Base-by-base conservation (phyloP, 169 alveolate species). In the Pseudocohnilembus persalinus region DNA sequence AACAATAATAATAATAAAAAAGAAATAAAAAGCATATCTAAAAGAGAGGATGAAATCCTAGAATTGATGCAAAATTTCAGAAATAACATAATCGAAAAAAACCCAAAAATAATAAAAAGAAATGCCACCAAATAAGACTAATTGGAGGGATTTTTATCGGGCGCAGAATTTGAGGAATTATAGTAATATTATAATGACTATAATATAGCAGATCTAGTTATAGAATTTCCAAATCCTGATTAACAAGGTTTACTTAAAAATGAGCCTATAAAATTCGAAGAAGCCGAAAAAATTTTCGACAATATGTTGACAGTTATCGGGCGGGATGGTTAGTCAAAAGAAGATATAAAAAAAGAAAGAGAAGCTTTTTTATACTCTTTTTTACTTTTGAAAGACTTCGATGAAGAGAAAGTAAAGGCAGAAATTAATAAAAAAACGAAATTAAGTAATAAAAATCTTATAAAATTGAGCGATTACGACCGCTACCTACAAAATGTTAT, bases 231-330 rank as follows among this genome's bases (percentile, higher is more conserved):
- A 0, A 83, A 90, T 74, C 88, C 86, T 30, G 82, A 89, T 49
- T 29, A 88, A 74, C 82, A 88, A 74, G 84, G 31, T n/a, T 77
- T 77, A 73, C 26, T 73, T 31, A 82, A 82, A 29, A 83, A 81
- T 24, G 81, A 75, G 0, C n/a, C n/a, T n/a, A 77, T 83, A 27
- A 85, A 64, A 68, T 74, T 81, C 35, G 31, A 81, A 33, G 88
- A 90, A 72, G 86, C 87, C 0, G 86, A 84, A 29, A 77, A 74
- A 63, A 77, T 77, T 33, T 85, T 80, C 81, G 88, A 83, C 76
- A 81, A 88, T 73, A 72, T 65, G 34, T 75, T 88, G 31, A 75
- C 88, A 28, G 88, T 83, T 30, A 74, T 87, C 34, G 74, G 92
- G 20, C 88, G 83, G 30, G 76, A 83, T 63, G 88, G 84, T 33